phyloP scores from a whole-genome alignment of 2,329 filamentous ascomycete species.

The Aureobasidium sp. region DNA sequence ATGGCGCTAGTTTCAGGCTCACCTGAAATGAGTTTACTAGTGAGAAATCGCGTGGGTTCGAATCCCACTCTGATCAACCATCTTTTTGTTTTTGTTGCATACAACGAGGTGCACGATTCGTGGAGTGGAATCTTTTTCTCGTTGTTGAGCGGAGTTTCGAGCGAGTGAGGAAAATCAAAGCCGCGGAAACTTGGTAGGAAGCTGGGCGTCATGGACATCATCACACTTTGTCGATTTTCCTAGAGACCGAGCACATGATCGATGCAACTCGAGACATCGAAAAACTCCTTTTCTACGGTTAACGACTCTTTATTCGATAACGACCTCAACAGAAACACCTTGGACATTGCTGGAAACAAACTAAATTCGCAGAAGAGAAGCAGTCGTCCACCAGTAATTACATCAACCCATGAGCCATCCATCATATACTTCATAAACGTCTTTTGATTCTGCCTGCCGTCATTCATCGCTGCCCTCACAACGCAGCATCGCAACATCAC shows the following conservation, averaged over 20 bases:
- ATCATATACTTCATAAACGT: not conserved
- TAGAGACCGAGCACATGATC: no score
- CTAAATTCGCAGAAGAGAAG: not conserved
- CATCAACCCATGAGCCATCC: not conserved
- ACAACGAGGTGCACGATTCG: no score
- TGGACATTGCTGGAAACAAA: not conserved
- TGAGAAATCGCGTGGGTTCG: conserved; percentile 4
- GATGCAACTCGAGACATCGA: no score
- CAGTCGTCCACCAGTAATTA: not conserved
- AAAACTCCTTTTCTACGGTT: no score
- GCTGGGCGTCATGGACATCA: no score
- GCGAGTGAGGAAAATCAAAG: no score
- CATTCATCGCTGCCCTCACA: not conserved
- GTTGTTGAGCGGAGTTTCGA: no score
- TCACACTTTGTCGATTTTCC: no score
- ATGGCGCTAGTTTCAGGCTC: conserved; percentile 10
- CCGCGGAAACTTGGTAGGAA: no score
- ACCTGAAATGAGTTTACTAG: conserved; percentile 9
- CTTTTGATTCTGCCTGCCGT: not conserved
- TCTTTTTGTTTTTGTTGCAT: not conserved
- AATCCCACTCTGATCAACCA: not conserved
- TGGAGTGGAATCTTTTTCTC: no score
- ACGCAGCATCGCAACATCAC: not conserved
- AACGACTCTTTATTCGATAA: no score
- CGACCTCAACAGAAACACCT: no score